phyloP scores from a whole-genome alignment of 83 land plant genomes.

The Isoetes engelmannii region DNA sequence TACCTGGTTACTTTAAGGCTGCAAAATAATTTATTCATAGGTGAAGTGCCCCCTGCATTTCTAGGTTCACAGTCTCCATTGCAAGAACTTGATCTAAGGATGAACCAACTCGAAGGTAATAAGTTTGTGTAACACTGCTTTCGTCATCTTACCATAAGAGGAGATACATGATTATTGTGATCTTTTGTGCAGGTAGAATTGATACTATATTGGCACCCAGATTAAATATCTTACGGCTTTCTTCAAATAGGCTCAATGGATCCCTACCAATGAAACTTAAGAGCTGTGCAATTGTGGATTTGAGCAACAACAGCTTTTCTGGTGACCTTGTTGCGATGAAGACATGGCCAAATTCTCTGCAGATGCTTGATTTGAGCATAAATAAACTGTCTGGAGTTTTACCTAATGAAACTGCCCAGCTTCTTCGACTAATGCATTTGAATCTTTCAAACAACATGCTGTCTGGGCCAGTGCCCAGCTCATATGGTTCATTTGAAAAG shows the following conservation, averaged over 20 bases:
- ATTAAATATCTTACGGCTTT: constrained; percentile 43
- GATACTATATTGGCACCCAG: constrained; percentile 36
- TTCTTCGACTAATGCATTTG: constrained; percentile 44
- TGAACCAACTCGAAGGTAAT: constrained; percentile 52
- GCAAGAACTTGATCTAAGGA: constrained; percentile 55
- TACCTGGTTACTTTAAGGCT: constrained; percentile 42
- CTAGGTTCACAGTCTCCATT: constrained; percentile 42
- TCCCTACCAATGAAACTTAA: constrained; percentile 40
- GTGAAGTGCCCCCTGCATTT: constrained; percentile 46
- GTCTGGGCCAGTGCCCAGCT: constrained; percentile 41
- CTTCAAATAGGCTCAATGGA: constrained; percentile 51
- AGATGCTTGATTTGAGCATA: constrained; percentile 42
- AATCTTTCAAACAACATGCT: constrained; percentile 48
- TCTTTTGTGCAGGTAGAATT: constrained; percentile 40
- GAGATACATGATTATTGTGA: neutral
- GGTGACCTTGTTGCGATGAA: constrained; percentile 41
- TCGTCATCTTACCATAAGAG: neutral
- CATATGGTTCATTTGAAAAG: constrained; percentile 47
- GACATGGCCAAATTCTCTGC: constrained; percentile 53
- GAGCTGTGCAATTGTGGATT: constrained; percentile 44
- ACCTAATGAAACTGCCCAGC: constrained; percentile 46
- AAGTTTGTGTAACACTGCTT: neutral
- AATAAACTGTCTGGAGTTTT: constrained; percentile 45
- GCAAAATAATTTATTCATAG: constrained; percentile 38
- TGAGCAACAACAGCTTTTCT: constrained; percentile 48